Base-by-base conservation (phyloP, 257 asterid species). In the Knoxia roxburghii region DNA sequence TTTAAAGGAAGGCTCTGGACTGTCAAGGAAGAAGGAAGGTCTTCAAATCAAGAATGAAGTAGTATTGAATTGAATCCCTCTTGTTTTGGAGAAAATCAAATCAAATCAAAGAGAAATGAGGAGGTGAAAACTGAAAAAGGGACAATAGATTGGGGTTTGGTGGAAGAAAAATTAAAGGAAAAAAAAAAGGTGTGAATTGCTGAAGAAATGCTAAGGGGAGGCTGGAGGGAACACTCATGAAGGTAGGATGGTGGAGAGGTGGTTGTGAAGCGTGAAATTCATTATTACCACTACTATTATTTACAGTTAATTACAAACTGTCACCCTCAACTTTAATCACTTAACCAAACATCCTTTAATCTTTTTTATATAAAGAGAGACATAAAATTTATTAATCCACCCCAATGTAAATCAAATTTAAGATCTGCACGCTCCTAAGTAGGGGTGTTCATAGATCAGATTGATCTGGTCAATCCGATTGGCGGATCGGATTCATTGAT, bases 1-100 rank as follows among this genome's bases (percentile, higher is more conserved):
- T 70, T 81, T 72, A 68, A 20, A 48, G 17, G 53, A 74, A 78
- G 81, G 75, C 78, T 69, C 67, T 82, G 81, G 81, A 79, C 75
- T 64, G 83, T 67, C 76, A 72, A 84, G 68, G n/a, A n/a, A n/a
- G n/a, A n/a, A n/a, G n/a, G n/a, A n/a, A 60, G 72, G 64, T 35
- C 64, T 49, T 54, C 45, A 48, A 39, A 73, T 66, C 51, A 32
- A 32, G 43, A 53, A 67, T 33, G 65, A 55, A 55, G 35, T 7
- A n/a, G 21, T 13, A 57, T 57, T 41, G 46, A 41, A 15, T 45
- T 13, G 64, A 59, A 32, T 59, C 23, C 46, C 46, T n/a, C 10
- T 57, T 29, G 43, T 14, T 57, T 32, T 33, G 56, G 70, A 30
- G 61, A 61, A 46, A 68, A 41, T 29, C 27, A 62, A 68, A 37